phyloP scores from a whole-genome alignment of 2,329 filamentous ascomycete genomes.

The Dryadomyces sulphureus region DNA sequence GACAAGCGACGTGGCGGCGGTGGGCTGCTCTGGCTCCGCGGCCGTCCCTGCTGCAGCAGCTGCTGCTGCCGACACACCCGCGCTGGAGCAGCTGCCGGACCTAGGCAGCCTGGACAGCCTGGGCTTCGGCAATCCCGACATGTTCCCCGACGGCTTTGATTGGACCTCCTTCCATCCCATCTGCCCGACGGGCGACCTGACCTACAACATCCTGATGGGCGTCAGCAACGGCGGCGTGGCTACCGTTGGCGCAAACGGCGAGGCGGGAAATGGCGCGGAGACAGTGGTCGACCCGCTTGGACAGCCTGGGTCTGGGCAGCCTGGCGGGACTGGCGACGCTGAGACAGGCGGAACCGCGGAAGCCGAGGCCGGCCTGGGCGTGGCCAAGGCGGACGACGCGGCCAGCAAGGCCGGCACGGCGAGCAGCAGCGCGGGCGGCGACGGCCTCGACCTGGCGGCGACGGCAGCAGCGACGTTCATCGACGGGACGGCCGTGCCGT shows the following conservation, averaged over 20 bases:
- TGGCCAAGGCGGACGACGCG: background rate
- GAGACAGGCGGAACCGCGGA: background rate
- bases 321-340: no score
- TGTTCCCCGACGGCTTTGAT: conserved; percentile 29
- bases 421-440: background rate
- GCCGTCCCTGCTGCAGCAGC: background rate
- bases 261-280: no score
- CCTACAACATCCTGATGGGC: conserved; percentile 40
- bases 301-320: background rate
- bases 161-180: conserved; percentile 37
- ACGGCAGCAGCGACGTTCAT: conserved; percentile 1
- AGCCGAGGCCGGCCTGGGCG: background rate
- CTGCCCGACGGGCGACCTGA: conserved; percentile 40
- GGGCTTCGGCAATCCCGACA: no score
- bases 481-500: conserved; percentile 14
- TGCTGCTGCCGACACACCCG: background rate
- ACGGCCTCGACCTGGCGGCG: background rate
- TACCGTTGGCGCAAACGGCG: background rate
- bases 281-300: no score
- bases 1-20: conserved; percentile 6
- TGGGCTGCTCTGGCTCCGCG: no score
- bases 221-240: conserved; percentile 13
- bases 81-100: background rate
- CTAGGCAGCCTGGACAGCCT: no score
- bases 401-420: background rate